phyloP scores from a whole-genome alignment of 2,329 filamentous ascomycete species.

The Alternaria gansuensis region DNA sequence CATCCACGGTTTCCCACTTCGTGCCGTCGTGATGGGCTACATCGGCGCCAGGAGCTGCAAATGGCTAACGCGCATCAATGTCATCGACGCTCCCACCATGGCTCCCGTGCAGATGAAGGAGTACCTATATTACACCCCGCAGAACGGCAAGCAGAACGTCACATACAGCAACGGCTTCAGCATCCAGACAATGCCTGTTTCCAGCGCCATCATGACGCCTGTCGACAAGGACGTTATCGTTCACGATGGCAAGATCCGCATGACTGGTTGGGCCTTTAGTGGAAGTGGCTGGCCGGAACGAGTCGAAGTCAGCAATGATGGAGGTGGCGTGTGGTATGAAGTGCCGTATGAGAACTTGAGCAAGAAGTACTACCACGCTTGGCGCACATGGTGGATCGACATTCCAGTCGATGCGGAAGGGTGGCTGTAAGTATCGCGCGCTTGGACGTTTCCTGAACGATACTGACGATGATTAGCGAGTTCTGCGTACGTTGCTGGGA shows the following conservation, averaged over 20 bases:
- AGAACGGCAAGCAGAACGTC: conserved; percentile 73
- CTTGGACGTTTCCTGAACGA: neutral
- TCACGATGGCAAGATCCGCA: conserved; percentile 66
- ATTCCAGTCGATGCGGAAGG: conserved; percentile 65
- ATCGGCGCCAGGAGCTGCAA: conserved; percentile 71
- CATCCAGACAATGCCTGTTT: conserved; percentile 77
- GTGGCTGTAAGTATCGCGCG: conserved; percentile 47
- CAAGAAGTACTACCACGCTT: conserved; percentile 69
- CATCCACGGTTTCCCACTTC: conserved; percentile 72
- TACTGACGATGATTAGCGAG: conserved; percentile 37
- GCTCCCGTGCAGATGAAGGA: conserved; percentile 72
- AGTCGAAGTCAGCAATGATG: conserved; percentile 70
- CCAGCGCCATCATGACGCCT: conserved; percentile 71
- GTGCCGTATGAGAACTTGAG: conserved; percentile 68
- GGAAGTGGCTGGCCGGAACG: conserved; percentile 63
- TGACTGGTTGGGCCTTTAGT: conserved; percentile 59
- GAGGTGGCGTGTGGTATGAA: conserved; percentile 71
- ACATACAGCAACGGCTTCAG: conserved; percentile 68
- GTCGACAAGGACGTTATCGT: conserved; percentile 68
- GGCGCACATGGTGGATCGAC: conserved; percentile 71
- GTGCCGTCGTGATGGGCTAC: conserved; percentile 70
- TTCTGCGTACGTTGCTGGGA: conserved; percentile 58
- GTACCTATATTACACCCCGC: conserved; percentile 74
- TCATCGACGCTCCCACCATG: conserved; percentile 63
- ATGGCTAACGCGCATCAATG: conserved; percentile 71